Evolutionary conservation across 192 early-diverging fungal species (phyloP), one percentile per base, ranked within the genome.

Genomic region (Rhizoclosmatium globosum): DNA sequence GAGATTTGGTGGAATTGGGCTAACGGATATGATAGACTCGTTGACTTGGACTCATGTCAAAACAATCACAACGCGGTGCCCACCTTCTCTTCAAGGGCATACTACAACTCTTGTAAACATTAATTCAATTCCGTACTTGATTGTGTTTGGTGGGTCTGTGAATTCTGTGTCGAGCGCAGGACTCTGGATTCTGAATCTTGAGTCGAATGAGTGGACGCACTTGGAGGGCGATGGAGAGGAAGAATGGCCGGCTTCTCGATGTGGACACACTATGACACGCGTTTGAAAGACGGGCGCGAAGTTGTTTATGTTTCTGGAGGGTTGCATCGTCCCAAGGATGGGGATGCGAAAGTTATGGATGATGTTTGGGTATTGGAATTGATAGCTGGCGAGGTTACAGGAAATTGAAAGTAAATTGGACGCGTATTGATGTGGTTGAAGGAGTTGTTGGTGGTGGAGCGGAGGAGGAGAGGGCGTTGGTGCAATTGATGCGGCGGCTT

Each of bases 1-100:
- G 50, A 53, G 6, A 13, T 64, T 9, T 64, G 21, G 6, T 7
- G 6, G 61, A 38, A 17, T 0, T n/a, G 21, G 11, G 61, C 61
- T 6, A 9, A 64, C 6, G 7, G 15, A 19, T 38, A 1, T 46
- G 17, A 68, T 17, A 45, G 67, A 68, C 45, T 45, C 67, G 42
- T 43, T 68, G 15, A 68, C 67, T 13, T 68, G 67, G 67, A 45
- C 67, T 2, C 39, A 47, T 45, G 31, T 68, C 67, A 43, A 42
- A 21, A 68, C 67, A 13, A 11, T 21, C 45, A 11, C 67, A 13
- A 15, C 39, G 17, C 45, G 2, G 9, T 17, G 15, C 13, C 67
- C 67, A 19, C 67, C 67, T 11, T 19, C 67, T 19, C 67, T 68
- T 41, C 67, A 68, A 68, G 67, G 67, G 39, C 67, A 68, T 43